Percentiles rank a stretch among this genome's conserved stretches.
phyloP scores from a whole-genome alignment of 139 green algal genomes.

The Nannochloris sp. region DNA sequence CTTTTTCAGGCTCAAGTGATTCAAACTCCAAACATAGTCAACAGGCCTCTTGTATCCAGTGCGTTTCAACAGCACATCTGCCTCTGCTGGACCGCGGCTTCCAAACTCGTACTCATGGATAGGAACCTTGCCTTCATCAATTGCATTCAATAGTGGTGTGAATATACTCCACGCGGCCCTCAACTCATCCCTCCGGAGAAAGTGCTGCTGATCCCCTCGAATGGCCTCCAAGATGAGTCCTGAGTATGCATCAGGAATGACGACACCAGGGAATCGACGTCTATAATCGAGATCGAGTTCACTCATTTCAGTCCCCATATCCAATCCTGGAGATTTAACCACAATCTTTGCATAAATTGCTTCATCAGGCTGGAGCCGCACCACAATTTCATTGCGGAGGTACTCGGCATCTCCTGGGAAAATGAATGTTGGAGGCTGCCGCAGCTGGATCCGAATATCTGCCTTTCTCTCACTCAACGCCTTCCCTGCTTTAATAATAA shows the following conservation, averaged over 20 bases:
- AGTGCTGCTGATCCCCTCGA: constrained; percentile 89
- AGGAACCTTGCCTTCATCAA: constrained; percentile 56
- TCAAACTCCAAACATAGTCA: constrained; percentile 41
- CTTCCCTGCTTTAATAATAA: constrained; percentile 94
- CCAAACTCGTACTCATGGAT: constrained; percentile 50
- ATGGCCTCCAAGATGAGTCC: constrained; percentile 89
- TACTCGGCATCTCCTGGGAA: constrained; percentile 24
- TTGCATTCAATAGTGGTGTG: constrained; percentile 77
- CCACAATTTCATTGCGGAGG: constrained; percentile 90
- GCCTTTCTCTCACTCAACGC: constrained; percentile 64
- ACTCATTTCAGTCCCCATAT: constrained; percentile 59
- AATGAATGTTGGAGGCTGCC: constrained; percentile 27
- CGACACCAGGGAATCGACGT: constrained; percentile 31
- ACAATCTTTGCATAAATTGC: constrained; percentile 93
- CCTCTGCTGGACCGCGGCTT: constrained; percentile 38
- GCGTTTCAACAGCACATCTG: constrained; percentile 44
- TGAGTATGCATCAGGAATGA: constrained; percentile 92
- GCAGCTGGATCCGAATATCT: constrained; percentile 53
- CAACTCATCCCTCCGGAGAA: constrained; percentile 89
- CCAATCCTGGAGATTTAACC: constrained; percentile 77
- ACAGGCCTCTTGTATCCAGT: constrained; percentile 44
- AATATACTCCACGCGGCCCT: constrained; percentile 88
- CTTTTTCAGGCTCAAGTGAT: background rate
- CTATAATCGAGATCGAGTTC: constrained; percentile 80
- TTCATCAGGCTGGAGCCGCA: constrained; percentile 74